phyloP scores from a whole-genome alignment of 2,329 filamentous ascomycete genomes.

The Scedosporium apiospermum region DNA sequence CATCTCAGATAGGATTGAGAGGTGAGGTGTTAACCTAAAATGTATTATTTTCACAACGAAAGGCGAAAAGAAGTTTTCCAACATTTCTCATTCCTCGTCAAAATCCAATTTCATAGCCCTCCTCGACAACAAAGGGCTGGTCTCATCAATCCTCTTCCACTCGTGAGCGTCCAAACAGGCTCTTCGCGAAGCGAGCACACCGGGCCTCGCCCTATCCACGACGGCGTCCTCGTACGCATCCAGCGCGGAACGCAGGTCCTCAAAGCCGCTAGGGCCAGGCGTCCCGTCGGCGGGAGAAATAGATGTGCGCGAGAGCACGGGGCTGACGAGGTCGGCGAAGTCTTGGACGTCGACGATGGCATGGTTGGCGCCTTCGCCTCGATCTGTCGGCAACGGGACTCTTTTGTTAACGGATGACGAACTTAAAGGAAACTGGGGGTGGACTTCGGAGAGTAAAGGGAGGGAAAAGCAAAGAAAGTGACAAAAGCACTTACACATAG shows the following conservation, averaged over 20 bases:
- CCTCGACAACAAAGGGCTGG: conserved; percentile 28
- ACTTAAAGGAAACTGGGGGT: too few relatives aligned
- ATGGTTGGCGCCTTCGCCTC: conserved; percentile 49
- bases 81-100: conserved; percentile 13
- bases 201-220: conserved; percentile 30
- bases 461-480: background rate
- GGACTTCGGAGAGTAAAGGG: background rate
- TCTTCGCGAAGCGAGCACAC: conserved; percentile 38
- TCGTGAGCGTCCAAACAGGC: conserved; percentile 47
- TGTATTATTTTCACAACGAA: too few relatives aligned
- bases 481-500: conserved; percentile 39
- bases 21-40: background rate
- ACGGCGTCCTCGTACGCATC: conserved; percentile 35
- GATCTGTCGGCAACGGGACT: conserved; percentile 24
- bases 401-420: background rate
- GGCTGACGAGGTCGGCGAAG: conserved; percentile 24
- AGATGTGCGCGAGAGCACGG: conserved; percentile 8
- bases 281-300: conserved; percentile 1
- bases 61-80: background rate
- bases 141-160: conserved; percentile 28
- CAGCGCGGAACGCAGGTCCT: conserved; percentile 18
- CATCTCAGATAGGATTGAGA: background rate
- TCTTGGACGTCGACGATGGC: conserved; percentile 41
- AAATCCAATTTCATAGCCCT: conserved; percentile 24
- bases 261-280: background rate